Conservation (phyloP, 2,329 filamentous ascomycete genomes). For the Moelleriella libera region DNA sequence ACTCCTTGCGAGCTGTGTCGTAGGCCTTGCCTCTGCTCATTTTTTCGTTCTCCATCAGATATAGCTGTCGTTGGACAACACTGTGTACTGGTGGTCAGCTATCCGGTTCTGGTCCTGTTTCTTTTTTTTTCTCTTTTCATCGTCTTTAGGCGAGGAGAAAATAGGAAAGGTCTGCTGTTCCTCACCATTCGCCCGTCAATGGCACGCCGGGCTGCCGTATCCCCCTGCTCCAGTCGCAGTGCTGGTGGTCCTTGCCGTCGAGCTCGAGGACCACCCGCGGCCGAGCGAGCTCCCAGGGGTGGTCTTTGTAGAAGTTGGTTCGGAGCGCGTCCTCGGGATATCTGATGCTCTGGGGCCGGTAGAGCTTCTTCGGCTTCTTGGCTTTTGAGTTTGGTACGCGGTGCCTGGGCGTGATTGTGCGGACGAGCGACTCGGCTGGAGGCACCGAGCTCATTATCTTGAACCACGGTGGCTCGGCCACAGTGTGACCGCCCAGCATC, state of each 20-base stretch:
- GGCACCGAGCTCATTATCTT: conserved; percentile 36
- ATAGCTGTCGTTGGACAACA: conserved; percentile 83
- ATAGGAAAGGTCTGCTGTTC: not conserved
- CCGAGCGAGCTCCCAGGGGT: conserved; percentile 92
- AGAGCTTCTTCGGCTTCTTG: conserved; percentile 55
- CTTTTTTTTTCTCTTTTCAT: not conserved
- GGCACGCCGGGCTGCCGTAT: conserved; percentile 61
- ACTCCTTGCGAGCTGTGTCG: conserved; percentile 75
- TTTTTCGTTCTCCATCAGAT: conserved; percentile 55
- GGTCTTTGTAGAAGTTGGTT: conserved; percentile 74
- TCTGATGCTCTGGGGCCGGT: conserved; percentile 60
- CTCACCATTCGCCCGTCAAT: conserved; percentile 71
- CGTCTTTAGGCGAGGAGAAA: not conserved
- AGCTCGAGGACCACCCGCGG: conserved; percentile 75
- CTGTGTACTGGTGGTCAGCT: conserved; percentile 27
- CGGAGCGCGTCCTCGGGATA: conserved; percentile 80
- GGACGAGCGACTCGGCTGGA: conserved; percentile 42
- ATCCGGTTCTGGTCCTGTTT: not conserved
- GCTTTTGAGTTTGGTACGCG: conserved; percentile 23
- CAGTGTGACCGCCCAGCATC: conserved; percentile 18
- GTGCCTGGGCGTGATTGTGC: conserved; percentile 36
- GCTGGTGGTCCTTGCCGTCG: conserved; percentile 67
- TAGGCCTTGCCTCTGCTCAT: conserved; percentile 60
- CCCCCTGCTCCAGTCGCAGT: conserved; percentile 64
- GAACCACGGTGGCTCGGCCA: conserved; percentile 32